Base-by-base conservation (phyloP, 2,329 filamentous ascomycete species). In the Penicillium polonicum region DNA sequence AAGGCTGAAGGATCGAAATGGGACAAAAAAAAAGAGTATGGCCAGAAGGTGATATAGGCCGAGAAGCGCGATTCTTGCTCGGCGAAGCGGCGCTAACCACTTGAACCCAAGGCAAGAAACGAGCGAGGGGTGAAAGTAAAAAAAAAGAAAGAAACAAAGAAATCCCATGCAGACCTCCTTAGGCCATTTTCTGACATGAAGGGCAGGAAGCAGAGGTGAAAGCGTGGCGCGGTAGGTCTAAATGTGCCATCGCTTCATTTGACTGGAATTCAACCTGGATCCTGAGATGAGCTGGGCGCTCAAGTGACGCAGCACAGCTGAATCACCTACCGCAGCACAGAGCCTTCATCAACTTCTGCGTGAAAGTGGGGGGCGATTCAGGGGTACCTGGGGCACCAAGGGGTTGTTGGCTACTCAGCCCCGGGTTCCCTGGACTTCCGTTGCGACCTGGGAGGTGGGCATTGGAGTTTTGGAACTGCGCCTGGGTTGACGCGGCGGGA, bases 381-480 rank as follows among this genome's bases (percentile, higher is more conserved):
- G 83, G 79, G 65, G 75, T 76, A 44, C 81, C 80, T 63, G 83
- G 82, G 81, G 82, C 66, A 74, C 79, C 71, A 77, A 84, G 74
- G 78, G 78, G 70, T 63, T 82, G 78, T 72, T 84, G 83, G 65
- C 82, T 80, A 60, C 80, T 83, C 79, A 86, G 80, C 59, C 82
- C 84, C 58, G 82, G 80, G 71, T 87, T 85, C 21, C 72, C 71
- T 25, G 80, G 78, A 61, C 78, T 82, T 60, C 83, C 84, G 66
- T 87, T 81, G 69, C 85, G 86, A 46, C 70, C 69, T 49, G 89
- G 85, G 65, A 96, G 83, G 76, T 96, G 94, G 75, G 91, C 90
- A 72, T 89, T 90, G 80, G 91, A 96, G 83, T 91, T 93, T 80
- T 96, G 92, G 83, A 96, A 97, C 74, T 97, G 93, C 66, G 93